Conservation (phyloP, 192 early-diverging fungal species). For the Backusella circina region DNA sequence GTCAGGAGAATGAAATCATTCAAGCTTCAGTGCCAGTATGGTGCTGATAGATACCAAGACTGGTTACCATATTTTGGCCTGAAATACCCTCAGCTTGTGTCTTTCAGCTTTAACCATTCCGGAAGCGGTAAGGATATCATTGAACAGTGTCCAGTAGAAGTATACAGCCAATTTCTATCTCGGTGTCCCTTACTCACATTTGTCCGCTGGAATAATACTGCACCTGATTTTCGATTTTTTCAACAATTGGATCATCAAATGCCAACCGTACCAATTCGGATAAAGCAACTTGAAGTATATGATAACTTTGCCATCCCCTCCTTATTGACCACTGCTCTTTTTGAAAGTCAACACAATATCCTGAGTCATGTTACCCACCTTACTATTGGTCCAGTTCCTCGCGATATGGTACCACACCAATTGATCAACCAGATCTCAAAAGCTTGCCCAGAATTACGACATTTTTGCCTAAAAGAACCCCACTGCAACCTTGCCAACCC, state of each 20-base stretch:
- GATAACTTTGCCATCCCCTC: background rate
- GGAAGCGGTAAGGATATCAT: background rate
- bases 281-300: background rate
- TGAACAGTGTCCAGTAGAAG: background rate
- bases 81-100: background rate
- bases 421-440: background rate
- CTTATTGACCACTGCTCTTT: background rate
- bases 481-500: background rate
- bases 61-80: background rate
- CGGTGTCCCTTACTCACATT: background rate
- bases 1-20: background rate
- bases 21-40: background rate
- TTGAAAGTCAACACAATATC: background rate
- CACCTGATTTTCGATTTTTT: background rate
- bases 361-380: background rate
- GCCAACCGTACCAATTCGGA: background rate
- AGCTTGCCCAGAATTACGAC: background rate
- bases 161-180: background rate
- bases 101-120: background rate
- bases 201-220: background rate
- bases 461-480: background rate
- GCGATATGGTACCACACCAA: background rate
- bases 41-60: background rate
- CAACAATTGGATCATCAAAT: background rate
- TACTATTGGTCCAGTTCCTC: background rate